phyloP scores from a whole-genome alignment of 2,329 filamentous ascomycete species.

The Albophoma yamanashiensis region DNA sequence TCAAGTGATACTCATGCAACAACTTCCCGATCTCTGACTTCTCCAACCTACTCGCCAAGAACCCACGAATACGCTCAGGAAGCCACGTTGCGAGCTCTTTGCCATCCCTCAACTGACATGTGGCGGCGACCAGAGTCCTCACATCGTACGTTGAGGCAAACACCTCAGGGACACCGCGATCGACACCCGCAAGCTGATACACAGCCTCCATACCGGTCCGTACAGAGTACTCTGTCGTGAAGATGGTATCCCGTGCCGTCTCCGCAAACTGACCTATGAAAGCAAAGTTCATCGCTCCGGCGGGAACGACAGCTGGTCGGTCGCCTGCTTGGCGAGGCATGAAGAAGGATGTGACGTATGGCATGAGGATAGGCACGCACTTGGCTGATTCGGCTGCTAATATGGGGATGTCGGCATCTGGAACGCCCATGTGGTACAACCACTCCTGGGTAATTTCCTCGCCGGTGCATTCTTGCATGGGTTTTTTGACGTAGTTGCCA shows the following conservation, averaged over 20 bases:
- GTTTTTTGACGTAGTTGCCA: not conserved
- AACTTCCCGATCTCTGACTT: not conserved
- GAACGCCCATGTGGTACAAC: not conserved
- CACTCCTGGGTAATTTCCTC: not conserved
- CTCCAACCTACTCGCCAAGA: not conserved
- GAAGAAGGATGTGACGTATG: not conserved
- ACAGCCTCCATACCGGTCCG: constrained; percentile 27
- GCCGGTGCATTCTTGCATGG: not conserved
- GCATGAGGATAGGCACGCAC: not conserved
- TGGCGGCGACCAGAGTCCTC: not conserved
- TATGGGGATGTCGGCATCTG: not conserved
- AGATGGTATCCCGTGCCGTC: not conserved
- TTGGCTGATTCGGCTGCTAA: not conserved
- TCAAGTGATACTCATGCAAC: not conserved
- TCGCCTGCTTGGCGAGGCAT: not conserved
- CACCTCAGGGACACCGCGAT: not conserved
- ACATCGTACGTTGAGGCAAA: not conserved
- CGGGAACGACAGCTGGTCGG: not conserved
- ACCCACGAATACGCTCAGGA: not conserved
- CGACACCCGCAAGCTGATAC: constrained; percentile 6
- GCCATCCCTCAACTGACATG: not conserved
- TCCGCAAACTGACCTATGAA: not conserved
- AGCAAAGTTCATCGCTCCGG: not conserved
- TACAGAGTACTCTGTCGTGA: constrained; percentile 22
- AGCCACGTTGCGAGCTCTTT: not conserved